Evolutionary conservation across 2,329 filamentous ascomycete species (phyloP).

Genomic region (Myotisia sp.): DNA sequence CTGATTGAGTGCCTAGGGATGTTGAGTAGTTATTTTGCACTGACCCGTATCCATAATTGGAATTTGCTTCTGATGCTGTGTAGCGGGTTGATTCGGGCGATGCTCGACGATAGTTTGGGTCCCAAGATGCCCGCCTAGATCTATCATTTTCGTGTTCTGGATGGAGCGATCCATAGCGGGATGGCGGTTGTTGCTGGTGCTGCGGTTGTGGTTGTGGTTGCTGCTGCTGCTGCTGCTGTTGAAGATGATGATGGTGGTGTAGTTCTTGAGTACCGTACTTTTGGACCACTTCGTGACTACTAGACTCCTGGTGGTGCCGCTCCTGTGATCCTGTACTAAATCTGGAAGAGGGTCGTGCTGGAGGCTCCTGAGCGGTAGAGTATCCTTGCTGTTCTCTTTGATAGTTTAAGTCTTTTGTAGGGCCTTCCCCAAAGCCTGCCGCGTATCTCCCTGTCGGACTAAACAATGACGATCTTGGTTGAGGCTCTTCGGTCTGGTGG

Average conservation of each 20-base stretch:
- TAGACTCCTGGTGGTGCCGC: conserved; percentile 23
- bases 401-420: conserved; percentile 13
- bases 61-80: conserved; percentile 18
- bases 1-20: conserved; percentile 26
- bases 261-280: conserved; percentile 15
- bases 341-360: conserved; percentile 17
- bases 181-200: conserved; percentile 12
- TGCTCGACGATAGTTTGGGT: conserved; percentile 24
- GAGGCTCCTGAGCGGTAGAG: conserved; percentile 17
- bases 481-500: conserved; percentile 18
- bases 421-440: conserved; percentile 16
- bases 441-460: conserved; percentile 22
- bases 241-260: conserved; percentile 18
- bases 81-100: conserved; percentile 28
- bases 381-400: conserved; percentile 20
- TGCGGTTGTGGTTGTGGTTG: conserved; percentile 4
- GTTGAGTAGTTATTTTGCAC: conserved; percentile 31
- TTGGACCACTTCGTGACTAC: conserved; percentile 19
- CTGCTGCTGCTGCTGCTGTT: conserved; percentile 5
- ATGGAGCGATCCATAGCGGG: conserved; percentile 18
- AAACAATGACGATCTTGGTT: conserved; percentile 21
- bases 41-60: conserved; percentile 27
- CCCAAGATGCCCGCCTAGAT: conserved; percentile 21
- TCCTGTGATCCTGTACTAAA: conserved; percentile 24
- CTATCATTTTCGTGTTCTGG: conserved; percentile 23